Evolutionary conservation across 1,139 yeast genomes (phyloP), one percentile per base, ranked within the genome.

Genomic region (Wickerhamomyces sp.): DNA sequence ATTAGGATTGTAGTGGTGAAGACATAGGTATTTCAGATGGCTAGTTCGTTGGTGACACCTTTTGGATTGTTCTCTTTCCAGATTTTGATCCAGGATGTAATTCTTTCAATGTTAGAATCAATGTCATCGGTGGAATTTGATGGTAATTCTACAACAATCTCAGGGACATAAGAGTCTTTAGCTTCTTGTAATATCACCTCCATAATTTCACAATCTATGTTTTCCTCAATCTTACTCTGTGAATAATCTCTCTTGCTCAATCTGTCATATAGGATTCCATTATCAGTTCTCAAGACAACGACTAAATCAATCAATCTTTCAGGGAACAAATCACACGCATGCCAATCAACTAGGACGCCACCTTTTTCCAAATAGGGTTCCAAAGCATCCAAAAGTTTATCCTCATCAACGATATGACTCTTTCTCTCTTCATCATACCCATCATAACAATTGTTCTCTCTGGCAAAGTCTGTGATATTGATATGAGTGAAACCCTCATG

Each of bases 191-290:
- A 67, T 27, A 94, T 78, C 27, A 93, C 89, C 57, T 91, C 93
- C 99, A 93, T 94, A 53, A 94, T 93, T 65, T 93, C 99, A 51
- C 96, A 95, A 63, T 93, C 98, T 45, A 94, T 71, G 62, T 93
- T 93, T 62, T 94, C 99, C 49, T 85, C 87, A 49, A 93, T 78
- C 67, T 93, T 93, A 52, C 75, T 72, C 51, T 88, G 85, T 45
- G 82, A 79, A 63, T 93, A 93, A 7, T 83, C 85, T 63, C 95
- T 75, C 51, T 78, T 77, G 53, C 73, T 72, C 55, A 93, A 72
- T 55, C 99, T 73, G 50, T 89, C 96, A 62, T 76, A 85, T 36
- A 94, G 74, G 1, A 73, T 63, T 7, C 81, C 70, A 58, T 87
- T 89, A 56, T 86, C 85, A 30, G 95, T 82, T 53, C 94, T 73